These are phyloP conservation scores for Staphylotrichum tortipilum DNA, from an alignment of 495 filamentous ascomycete genomes.

Conservation along the genomic window DNA sequence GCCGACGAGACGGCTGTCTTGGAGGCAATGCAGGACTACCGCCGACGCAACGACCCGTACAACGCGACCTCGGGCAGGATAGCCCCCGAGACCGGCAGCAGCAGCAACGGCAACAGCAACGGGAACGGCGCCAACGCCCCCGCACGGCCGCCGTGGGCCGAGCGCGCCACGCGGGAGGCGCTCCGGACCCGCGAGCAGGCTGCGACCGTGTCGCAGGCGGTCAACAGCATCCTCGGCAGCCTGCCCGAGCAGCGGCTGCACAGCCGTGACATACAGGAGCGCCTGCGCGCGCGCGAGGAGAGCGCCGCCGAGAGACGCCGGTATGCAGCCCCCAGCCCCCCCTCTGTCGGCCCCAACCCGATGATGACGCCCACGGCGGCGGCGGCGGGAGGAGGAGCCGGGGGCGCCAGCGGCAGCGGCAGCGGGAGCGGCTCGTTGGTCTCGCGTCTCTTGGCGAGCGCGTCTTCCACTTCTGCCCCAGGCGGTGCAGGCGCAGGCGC, in stretches of 20 bases:
- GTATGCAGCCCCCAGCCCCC: conserved; percentile 16
- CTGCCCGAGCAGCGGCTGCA: conserved; percentile 21
- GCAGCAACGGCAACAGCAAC: conserved; percentile 1
- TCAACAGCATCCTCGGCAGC: conserved; percentile 20
- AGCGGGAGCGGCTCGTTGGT: conserved; percentile 7
- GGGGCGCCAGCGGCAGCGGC: too few relatives aligned
- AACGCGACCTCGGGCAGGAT: conserved; percentile 6
- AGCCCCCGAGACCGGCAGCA: neutral
- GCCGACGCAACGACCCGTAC: conserved; percentile 35
- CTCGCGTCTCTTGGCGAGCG: conserved; percentile 12
- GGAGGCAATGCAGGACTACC: conserved; percentile 39
- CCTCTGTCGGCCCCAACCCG: conserved; percentile 2
- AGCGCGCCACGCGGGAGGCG: neutral
- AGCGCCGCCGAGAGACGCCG: conserved; percentile 13
- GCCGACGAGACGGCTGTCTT: conserved; percentile 40
- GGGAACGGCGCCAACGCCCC: neutral
- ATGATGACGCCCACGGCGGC: too few relatives aligned
- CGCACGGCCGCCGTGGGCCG: conserved; percentile 8
- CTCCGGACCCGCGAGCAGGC: conserved; percentile 15
- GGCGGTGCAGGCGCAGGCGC: too few relatives aligned
- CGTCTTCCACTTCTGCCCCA: conserved; percentile 1
- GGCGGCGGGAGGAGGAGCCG: neutral
- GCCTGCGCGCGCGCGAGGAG: conserved; percentile 11
- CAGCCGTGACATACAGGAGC: conserved; percentile 14
- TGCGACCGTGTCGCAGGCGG: conserved; percentile 16